These are phyloP conservation scores for Cryptococcus sp. DNA, from an alignment of 1,284 basidiomycete genomes.

Conservation along the genomic window DNA sequence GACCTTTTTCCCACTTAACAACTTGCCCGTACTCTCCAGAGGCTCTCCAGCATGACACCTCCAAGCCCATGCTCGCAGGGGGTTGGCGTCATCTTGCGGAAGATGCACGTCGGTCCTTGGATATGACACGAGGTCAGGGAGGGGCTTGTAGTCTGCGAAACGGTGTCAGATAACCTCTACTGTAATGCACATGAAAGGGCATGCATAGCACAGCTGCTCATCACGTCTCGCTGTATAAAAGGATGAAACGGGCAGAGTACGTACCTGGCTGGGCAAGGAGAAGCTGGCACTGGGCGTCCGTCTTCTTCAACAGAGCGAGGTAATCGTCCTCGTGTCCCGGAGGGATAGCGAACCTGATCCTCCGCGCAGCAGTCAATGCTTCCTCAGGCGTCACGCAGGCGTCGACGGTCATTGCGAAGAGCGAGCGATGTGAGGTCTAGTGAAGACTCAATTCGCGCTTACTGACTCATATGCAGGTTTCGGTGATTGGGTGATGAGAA, in stretches of 20 bases:
- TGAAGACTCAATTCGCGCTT: no score
- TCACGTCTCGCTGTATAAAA: background rate
- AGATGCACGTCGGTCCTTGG: conserved; percentile 30
- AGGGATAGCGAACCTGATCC: conserved; percentile 22
- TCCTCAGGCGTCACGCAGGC: background rate
- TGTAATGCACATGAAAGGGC: background rate
- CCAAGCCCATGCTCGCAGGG: conserved; percentile 32
- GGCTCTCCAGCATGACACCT: conserved; percentile 20
- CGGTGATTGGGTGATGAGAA: no score
- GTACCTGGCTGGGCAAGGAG: conserved; percentile 16
- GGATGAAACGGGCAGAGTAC: background rate
- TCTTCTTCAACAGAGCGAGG: conserved; percentile 21
- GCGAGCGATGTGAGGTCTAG: no score
- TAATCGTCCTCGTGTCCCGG: conserved; percentile 24
- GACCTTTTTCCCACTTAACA: conserved; percentile 34
- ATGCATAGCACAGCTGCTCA: background rate
- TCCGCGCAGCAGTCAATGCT: conserved; percentile 13
- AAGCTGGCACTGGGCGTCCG: conserved; percentile 17
- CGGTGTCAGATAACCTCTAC: no score
- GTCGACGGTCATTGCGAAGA: no score
- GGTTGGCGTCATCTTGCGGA: conserved; percentile 21
- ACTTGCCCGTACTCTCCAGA: conserved; percentile 9
- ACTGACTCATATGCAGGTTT: no score
- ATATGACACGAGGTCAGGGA: conserved; percentile 21
- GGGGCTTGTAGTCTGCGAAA: conserved; percentile 31